These are phyloP conservation scores for Microcyclospora pomicola DNA, from an alignment of 2,329 filamentous ascomycete species.

Conservation along the genomic window DNA sequence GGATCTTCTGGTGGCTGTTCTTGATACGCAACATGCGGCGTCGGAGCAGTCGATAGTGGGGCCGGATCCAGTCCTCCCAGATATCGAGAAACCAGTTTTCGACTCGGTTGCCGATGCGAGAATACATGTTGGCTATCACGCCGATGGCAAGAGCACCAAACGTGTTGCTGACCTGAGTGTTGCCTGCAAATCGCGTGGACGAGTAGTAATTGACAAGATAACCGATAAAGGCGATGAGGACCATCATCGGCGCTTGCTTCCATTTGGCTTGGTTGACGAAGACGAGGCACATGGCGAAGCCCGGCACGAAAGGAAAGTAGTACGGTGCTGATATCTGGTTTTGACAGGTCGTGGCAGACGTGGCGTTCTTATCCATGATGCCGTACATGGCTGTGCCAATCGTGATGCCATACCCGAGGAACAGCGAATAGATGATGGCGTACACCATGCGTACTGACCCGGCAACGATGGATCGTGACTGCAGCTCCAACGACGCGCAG, in stretches of 20 bases:
- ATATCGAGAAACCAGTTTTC: slow-evolving; percentile 43
- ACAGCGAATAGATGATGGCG: slow-evolving; percentile 39
- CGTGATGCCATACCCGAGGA: slow-evolving; percentile 39
- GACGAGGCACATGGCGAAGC: slow-evolving; percentile 60
- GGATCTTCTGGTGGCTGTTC: slow-evolving; percentile 4
- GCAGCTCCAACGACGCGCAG: slow-evolving; percentile 36
- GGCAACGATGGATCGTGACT: slow-evolving; percentile 35
- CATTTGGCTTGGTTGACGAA: slow-evolving; percentile 73
- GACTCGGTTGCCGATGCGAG: slow-evolving; percentile 46
- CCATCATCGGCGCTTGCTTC: slow-evolving; percentile 64
- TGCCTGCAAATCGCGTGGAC: slow-evolving; percentile 50
- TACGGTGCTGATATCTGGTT: slow-evolving; percentile 38
- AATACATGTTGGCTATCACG: slow-evolving; percentile 66
- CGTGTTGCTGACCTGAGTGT: slow-evolving; percentile 63
- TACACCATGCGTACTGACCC: slow-evolving; percentile 41
- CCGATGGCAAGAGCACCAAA: slow-evolving; percentile 65
- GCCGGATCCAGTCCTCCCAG: slow-evolving; percentile 39
- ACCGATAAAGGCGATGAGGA: slow-evolving; percentile 57
- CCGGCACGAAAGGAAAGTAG: slow-evolving; percentile 58
- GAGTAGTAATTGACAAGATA: slow-evolving; percentile 66
- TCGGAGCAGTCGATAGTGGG: slow-evolving; percentile 18
- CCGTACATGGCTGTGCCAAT: slow-evolving; percentile 37
- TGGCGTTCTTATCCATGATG: slow-evolving; percentile 34
- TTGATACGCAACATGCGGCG: slow-evolving; percentile 3
- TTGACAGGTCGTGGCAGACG: slow-evolving; percentile 28